These are phyloP conservation scores for Ustilago loliicola DNA, from an alignment of 1,284 basidiomycete genomes.

Conservation along the genomic window DNA sequence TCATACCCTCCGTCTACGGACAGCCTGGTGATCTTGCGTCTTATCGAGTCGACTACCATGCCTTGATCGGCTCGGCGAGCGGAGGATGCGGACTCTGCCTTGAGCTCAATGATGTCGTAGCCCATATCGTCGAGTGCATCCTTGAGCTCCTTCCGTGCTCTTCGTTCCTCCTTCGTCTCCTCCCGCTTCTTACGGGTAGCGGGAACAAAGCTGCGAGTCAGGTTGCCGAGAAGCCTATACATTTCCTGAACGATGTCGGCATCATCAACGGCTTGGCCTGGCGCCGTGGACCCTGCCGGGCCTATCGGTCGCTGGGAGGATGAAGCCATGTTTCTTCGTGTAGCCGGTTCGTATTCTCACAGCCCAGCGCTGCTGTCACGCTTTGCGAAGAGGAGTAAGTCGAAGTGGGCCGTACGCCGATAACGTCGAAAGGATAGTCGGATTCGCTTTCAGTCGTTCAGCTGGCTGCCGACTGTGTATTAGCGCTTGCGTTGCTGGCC, in stretches of 20 bases:
- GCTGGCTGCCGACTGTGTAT: too few species aligned
- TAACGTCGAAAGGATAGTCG: too few species aligned
- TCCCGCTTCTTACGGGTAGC: conserved; percentile 52
- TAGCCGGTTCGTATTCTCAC: neutral
- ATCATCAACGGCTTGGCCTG: conserved; percentile 30
- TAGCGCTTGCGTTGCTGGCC: neutral
- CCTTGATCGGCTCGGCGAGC: conserved; percentile 27
- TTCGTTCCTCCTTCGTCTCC: conserved; percentile 41
- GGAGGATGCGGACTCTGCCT: conserved; percentile 28
- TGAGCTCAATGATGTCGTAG: conserved; percentile 53
- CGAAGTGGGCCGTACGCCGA: neutral
- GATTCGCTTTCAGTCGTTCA: too few species aligned
- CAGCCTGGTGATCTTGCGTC: conserved; percentile 39
- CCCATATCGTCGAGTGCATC: conserved; percentile 52
- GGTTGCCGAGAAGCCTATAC: conserved; percentile 49
- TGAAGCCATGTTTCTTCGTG: neutral
- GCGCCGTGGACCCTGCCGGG: conserved; percentile 13
- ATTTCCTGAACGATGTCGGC: conserved; percentile 48
- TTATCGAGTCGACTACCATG: conserved; percentile 35
- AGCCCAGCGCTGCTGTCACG: neutral
- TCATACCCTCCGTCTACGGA: conserved; percentile 56
- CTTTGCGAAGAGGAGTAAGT: neutral
- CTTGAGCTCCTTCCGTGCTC: conserved; percentile 47
- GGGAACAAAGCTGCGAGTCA: conserved; percentile 52
- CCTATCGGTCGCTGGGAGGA: conserved; percentile 16